Percentiles rank a stretch among this genome's conserved stretches.
phyloP scores from a whole-genome alignment of 2,329 filamentous ascomycete genomes.

The Neospermospora avenae region DNA sequence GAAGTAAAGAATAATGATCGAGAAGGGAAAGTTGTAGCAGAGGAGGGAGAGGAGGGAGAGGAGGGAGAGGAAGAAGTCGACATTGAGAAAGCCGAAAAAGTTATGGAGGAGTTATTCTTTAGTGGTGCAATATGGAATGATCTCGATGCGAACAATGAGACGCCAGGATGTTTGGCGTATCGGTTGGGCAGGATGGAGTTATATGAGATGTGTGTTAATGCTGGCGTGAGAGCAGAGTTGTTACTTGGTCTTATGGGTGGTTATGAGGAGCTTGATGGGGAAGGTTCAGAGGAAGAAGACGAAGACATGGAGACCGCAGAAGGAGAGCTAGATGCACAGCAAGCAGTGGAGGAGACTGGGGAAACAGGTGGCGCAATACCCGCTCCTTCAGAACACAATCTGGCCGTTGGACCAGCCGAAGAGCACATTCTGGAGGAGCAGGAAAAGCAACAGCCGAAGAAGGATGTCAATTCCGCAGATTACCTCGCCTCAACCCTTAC shows the following conservation, averaged over 20 bases:
- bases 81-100: constrained; percentile 61
- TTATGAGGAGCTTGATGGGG: constrained; percentile 66
- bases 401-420: constrained; percentile 11
- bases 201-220: constrained; percentile 82
- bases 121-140: constrained; percentile 98
- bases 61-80: constrained; percentile 36
- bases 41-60: constrained; percentile 29
- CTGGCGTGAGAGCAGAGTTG: constrained; percentile 86
- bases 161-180: constrained; percentile 81
- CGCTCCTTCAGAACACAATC: not conserved
- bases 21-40: constrained; percentile 30
- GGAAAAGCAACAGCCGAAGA: constrained; percentile 18
- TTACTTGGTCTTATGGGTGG: constrained; percentile 77
- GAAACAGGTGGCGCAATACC: constrained; percentile 20
- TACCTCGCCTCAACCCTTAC: constrained; percentile 67
- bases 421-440: constrained; percentile 9
- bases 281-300: constrained; percentile 41
- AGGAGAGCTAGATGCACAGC: constrained; percentile 7
- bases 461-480: constrained; percentile 56
- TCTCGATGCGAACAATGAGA: constrained; percentile 80
- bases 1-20: not conserved
- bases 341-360: constrained; percentile 19
- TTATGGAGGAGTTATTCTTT: constrained; percentile 73
- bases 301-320: constrained; percentile 29
- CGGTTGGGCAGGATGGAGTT: constrained; percentile 65